Evolutionary conservation across 1,284 basidiomycete species (phyloP).

Genomic region (Tranzscheliella williamsii): DNA sequence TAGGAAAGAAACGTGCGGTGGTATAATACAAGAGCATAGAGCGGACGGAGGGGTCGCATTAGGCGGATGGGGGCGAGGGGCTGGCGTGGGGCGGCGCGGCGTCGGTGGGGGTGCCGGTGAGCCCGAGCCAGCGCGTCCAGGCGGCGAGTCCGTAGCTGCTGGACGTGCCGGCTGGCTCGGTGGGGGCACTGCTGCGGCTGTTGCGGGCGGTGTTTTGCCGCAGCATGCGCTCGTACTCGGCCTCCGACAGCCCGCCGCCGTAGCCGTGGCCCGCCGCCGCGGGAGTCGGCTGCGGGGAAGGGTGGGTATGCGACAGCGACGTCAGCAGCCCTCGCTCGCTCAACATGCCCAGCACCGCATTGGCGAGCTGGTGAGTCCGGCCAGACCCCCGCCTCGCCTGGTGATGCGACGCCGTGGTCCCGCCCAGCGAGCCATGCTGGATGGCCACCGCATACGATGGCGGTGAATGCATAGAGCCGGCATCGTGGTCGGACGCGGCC

Average conservation of each 20-base stretch:
- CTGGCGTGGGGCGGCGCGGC: too few relatives aligned
- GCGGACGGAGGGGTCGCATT: too few relatives aligned
- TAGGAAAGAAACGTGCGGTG: too few relatives aligned
- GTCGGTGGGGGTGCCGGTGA: too few relatives aligned
- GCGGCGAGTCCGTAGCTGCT: conserved; percentile 23
- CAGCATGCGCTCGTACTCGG: conserved; percentile 39
- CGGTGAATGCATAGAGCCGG: conserved; percentile 2
- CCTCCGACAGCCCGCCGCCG: conserved; percentile 21
- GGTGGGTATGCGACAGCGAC: conserved; percentile 29
- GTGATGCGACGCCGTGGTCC: conserved; percentile 17
- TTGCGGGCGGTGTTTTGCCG: conserved; percentile 24
- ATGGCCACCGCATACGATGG: conserved; percentile 19
- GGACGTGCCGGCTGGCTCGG: not conserved
- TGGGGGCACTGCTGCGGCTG: conserved; percentile 1
- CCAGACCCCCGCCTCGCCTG: conserved; percentile 39
- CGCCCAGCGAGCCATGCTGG: conserved; percentile 22
- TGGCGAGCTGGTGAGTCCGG: conserved; percentile 42
- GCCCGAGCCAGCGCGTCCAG: conserved; percentile 26
- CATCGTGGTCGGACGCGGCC: not conserved
- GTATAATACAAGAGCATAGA: too few relatives aligned
- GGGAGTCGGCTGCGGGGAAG: conserved; percentile 21
- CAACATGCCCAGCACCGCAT: conserved; percentile 47
- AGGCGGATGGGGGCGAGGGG: too few relatives aligned
- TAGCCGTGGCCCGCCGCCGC: conserved; percentile 6
- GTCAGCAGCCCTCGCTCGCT: conserved; percentile 43